Evolutionary conservation across 371 early-diverging fungal genomes (phyloP).

Genomic region (Enterocytospora artemiae): DNA sequence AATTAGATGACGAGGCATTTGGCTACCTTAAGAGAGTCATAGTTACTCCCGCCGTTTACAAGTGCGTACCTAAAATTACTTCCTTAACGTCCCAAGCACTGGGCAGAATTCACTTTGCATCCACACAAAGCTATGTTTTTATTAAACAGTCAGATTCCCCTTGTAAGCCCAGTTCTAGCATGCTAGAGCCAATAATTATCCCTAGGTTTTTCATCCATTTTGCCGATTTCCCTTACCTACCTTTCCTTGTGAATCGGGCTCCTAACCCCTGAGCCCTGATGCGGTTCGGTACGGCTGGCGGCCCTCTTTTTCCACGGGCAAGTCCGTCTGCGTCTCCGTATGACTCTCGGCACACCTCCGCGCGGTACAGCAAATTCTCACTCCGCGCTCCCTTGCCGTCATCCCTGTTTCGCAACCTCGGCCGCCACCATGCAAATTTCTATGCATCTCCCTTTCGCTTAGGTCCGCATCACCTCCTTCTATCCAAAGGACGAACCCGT

Average conservation of each 20-base stretch:
- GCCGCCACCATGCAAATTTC: neutral
- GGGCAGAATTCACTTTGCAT: slow-evolving; percentile 66
- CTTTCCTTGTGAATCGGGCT: slow-evolving; percentile 12
- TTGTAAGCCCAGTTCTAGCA: slow-evolving; percentile 53
- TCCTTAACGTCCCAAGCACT: slow-evolving; percentile 65
- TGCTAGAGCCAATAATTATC: slow-evolving; percentile 37
- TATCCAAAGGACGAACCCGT: slow-evolving; percentile 16
- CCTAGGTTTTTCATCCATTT: slow-evolving; percentile 35
- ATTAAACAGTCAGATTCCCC: slow-evolving; percentile 67
- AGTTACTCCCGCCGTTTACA: slow-evolving; percentile 66
- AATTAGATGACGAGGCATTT: slow-evolving; percentile 66
- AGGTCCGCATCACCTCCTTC: slow-evolving; percentile 20
- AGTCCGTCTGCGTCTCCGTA: slow-evolving; percentile 5
- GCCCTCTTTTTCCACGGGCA: slow-evolving; percentile 7
- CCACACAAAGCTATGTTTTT: slow-evolving; percentile 66
- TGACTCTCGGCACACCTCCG: slow-evolving; percentile 3
- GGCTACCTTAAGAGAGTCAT: slow-evolving; percentile 65
- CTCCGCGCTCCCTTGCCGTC: neutral
- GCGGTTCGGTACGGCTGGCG: slow-evolving; percentile 28
- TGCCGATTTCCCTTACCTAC: slow-evolving; percentile 35
- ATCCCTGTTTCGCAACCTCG: neutral
- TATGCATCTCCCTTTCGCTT: slow-evolving; percentile 7
- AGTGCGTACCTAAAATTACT: slow-evolving; percentile 64
- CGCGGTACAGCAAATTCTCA: neutral
- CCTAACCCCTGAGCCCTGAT: slow-evolving; percentile 26